Evolutionary conservation across 371 early-diverging fungal species (phyloP).

Genomic region (Zychaea mexicana): DNA sequence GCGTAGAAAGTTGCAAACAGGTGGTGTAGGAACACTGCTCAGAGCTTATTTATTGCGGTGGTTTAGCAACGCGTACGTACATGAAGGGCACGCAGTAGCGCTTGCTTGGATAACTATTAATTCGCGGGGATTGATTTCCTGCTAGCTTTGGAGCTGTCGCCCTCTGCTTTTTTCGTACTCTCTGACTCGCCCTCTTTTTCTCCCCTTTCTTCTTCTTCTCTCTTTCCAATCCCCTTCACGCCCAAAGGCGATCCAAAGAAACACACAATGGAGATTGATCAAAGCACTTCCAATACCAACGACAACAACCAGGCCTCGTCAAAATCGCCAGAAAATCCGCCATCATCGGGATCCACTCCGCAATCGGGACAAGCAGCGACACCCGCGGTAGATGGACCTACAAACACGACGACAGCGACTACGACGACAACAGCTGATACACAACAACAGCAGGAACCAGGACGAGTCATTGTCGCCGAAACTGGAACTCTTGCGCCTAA

Average conservation of each 20-base stretch:
- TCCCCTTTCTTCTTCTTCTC: not conserved
- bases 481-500: not conserved
- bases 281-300: slow-evolving; percentile 4
- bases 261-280: slow-evolving; percentile 11
- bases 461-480: not conserved
- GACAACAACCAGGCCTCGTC: not conserved
- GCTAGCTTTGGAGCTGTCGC: not conserved
- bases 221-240: not conserved
- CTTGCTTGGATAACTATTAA: too few relatives aligned
- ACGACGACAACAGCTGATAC: not conserved
- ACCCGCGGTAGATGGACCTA: not conserved
- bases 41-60: too few relatives aligned
- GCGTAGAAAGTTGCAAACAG: too few relatives aligned
- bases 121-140: not conserved
- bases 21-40: too few relatives aligned
- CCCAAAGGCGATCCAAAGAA: not conserved
- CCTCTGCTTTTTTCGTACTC: not conserved
- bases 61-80: too few relatives aligned
- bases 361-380: not conserved
- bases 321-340: not conserved
- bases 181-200: not conserved
- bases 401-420: not conserved
- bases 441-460: not conserved
- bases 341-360: not conserved
- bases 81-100: too few relatives aligned